phyloP scores from a whole-genome alignment of 192 early-diverging fungal species.

The Coemansia javaensis region DNA sequence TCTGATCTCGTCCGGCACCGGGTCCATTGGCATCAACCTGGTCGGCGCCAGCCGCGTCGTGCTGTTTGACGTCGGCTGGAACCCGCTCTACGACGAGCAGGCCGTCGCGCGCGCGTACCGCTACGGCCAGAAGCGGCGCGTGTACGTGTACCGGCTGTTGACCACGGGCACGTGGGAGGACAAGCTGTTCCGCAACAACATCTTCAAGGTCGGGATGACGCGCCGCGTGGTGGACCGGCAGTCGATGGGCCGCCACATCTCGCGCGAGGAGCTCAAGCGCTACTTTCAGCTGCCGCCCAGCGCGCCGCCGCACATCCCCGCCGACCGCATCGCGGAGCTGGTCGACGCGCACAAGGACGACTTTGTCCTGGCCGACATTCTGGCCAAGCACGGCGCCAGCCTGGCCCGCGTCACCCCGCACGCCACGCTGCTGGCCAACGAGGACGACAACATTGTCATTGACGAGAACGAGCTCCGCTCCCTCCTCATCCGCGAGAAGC shows the following conservation, averaged over 20 bases:
- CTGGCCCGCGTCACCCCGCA: conserved; percentile 21
- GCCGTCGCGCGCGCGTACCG: conserved; percentile 67
- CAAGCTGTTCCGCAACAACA: conserved; percentile 59
- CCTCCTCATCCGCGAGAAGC: conserved; percentile 12
- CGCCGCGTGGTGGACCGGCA: conserved; percentile 63
- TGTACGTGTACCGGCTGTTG: conserved; percentile 64
- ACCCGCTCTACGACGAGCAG: conserved; percentile 72
- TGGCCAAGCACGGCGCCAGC: conserved; percentile 1
- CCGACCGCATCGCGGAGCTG: background rate
- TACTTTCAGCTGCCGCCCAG: conserved; percentile 52
- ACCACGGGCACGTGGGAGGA: conserved; percentile 60
- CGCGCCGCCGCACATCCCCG: background rate
- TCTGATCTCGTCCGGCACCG: conserved; percentile 57
- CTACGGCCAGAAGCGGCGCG: conserved; percentile 64
- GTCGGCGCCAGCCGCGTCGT: conserved; percentile 67
- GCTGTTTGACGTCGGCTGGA: conserved; percentile 74
- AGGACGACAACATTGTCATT: conserved; percentile 16
- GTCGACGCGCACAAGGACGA: conserved; percentile 17
- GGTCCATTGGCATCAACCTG: conserved; percentile 64
- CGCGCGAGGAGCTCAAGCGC: conserved; percentile 47
- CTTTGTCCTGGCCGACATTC: conserved; percentile 13
- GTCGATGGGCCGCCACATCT: conserved; percentile 43
- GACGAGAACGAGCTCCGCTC: conserved; percentile 6
- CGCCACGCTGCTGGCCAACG: conserved; percentile 37
- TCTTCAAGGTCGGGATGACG: conserved; percentile 69